phyloP scores from a whole-genome alignment of 352 stramenopile species.

The Saprolegnia diclina region DNA sequence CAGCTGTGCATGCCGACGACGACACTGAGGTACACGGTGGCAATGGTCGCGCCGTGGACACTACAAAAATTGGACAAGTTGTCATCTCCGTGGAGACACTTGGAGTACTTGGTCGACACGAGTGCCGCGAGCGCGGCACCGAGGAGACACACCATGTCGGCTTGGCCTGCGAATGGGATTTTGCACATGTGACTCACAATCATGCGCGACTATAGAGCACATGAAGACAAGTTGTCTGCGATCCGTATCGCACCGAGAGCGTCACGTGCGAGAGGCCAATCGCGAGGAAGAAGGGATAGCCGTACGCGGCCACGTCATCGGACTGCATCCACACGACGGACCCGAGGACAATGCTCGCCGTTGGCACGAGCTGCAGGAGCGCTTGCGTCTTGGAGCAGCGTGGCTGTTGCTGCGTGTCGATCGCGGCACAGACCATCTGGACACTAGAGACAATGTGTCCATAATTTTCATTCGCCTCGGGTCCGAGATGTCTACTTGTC shows the following conservation, averaged over 20 bases:
- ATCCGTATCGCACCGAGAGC: slow-evolving; percentile 51
- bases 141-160: slow-evolving; percentile 73
- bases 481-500: background rate
- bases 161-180: slow-evolving; percentile 69
- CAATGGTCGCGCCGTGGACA: slow-evolving; percentile 12
- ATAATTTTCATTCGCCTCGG: background rate
- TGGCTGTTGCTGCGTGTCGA: background rate
- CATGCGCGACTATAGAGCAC: slow-evolving; percentile 64
- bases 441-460: slow-evolving; percentile 28
- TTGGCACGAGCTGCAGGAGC: slow-evolving; percentile 67
- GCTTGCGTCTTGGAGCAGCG: slow-evolving; percentile 57
- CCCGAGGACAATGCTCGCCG: slow-evolving; percentile 46
- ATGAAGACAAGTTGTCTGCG: background rate
- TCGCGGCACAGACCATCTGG: slow-evolving; percentile 52
- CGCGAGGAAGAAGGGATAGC: slow-evolving; percentile 66
- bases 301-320: slow-evolving; percentile 57
- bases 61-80: slow-evolving; percentile 51
- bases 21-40: slow-evolving; percentile 60
- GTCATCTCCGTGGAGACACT: background rate
- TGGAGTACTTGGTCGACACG: background rate
- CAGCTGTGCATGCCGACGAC: slow-evolving; percentile 68
- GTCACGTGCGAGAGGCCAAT: slow-evolving; percentile 76
- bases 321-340: slow-evolving; percentile 60
- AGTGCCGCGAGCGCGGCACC: slow-evolving; percentile 18
- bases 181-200: slow-evolving; percentile 88